Evolutionary conservation across 2,329 filamentous ascomycete genomes (phyloP).

Genomic region (Penicillium sp.): DNA sequence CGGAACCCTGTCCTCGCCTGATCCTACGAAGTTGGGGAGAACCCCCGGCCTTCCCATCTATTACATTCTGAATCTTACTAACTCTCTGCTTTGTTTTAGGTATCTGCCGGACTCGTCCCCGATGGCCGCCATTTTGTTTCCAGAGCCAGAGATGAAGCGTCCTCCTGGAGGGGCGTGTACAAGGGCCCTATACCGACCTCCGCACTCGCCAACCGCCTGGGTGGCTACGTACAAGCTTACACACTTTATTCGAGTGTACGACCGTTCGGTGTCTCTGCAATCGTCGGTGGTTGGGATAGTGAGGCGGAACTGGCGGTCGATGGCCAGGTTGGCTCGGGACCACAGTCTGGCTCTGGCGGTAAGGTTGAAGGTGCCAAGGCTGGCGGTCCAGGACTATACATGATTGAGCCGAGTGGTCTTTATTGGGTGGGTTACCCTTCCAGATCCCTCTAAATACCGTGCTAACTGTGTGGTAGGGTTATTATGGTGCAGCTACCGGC

Average conservation of each 20-base stretch:
- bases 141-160: constrained; percentile 90
- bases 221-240: constrained; percentile 94
- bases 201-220: constrained; percentile 89
- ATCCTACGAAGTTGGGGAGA: too few species aligned
- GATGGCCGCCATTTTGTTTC: constrained; percentile 95
- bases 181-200: constrained; percentile 90
- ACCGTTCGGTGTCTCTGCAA: constrained; percentile 94
- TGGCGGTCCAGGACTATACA: constrained; percentile 93
- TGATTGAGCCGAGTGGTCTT: constrained; percentile 96
- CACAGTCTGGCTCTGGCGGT: constrained; percentile 78
- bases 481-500: constrained; percentile 96
- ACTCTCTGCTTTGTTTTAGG: constrained; percentile 55
- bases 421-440: constrained; percentile 70
- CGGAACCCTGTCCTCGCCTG: too few species aligned
- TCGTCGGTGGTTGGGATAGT: constrained; percentile 90
- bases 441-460: not conserved
- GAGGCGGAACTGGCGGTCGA: constrained; percentile 85
- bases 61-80: too few species aligned
- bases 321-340: constrained; percentile 84
- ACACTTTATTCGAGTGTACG: constrained; percentile 96
- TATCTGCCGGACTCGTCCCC: constrained; percentile 90
- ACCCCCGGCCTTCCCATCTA: too few species aligned
- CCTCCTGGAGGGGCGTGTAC: constrained; percentile 89
- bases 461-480: constrained; percentile 62
- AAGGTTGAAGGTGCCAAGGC: constrained; percentile 76